A percentile compares a stretch with the other conserved stretches of the same genome.
Conservation (phyloP, 306 rosid species). For the Myrica gale region DNA sequence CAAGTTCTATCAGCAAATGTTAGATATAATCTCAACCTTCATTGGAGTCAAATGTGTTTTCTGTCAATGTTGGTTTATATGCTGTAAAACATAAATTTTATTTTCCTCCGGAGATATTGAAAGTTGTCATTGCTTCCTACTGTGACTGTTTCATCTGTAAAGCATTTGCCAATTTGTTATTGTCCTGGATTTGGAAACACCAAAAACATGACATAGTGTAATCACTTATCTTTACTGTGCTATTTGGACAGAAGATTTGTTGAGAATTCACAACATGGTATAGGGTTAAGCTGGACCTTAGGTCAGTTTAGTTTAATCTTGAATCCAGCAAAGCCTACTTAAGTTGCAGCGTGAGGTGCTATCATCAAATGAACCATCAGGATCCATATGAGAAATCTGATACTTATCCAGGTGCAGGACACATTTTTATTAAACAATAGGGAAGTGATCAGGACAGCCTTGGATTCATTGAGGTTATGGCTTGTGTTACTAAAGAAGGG, state of each 20-base stretch:
- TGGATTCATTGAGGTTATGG: not conserved
- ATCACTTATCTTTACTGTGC: not conserved
- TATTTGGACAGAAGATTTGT: not conserved
- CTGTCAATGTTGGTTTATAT: not conserved
- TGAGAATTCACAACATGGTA: not conserved
- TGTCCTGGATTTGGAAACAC: not conserved
- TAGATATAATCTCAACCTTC: not conserved
- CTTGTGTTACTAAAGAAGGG: not conserved
- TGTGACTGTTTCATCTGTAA: not conserved
- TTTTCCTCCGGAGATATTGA: not conserved
- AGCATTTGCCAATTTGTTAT: not conserved
- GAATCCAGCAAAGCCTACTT: not conserved
- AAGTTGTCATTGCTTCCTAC: not conserved
- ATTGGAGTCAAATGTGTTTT: not conserved
- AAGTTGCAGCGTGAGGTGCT: constrained; percentile 6
- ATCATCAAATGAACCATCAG: not conserved
- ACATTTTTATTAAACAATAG: not conserved
- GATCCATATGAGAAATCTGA: constrained; percentile 2
- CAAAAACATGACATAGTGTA: not conserved
- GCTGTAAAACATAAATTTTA: not conserved
- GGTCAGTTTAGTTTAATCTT: not conserved
- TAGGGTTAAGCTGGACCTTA: not conserved
- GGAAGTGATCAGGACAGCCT: not conserved
- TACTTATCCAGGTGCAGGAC: not conserved
- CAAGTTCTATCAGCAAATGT: not conserved